These are phyloP conservation scores for Cutaneotrichosporon arboriforme DNA, from an alignment of 1,284 basidiomycete genomes.

Conservation along the genomic window DNA sequence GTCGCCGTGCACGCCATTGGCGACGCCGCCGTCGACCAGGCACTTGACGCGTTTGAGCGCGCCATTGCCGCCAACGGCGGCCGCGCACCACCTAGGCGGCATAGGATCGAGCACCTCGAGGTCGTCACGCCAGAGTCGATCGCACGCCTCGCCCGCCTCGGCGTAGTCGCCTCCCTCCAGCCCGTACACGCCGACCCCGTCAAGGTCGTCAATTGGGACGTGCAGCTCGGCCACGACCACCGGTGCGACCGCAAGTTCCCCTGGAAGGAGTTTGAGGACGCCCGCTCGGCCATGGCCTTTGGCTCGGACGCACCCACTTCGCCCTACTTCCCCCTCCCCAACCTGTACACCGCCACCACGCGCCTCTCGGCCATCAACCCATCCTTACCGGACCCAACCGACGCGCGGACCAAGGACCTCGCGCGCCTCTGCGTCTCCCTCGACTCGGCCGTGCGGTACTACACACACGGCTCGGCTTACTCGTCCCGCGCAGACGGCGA, in stretches of 20 bases:
- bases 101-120: slow-evolving; percentile 37
- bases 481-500: slow-evolving; percentile 19
- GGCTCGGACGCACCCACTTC: slow-evolving; percentile 32
- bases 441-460: slow-evolving; percentile 19
- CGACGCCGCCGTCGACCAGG: slow-evolving; percentile 32
- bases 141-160: slow-evolving; percentile 22
- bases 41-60: slow-evolving; percentile 29
- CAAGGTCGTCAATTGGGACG: slow-evolving; percentile 26
- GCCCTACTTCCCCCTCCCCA: slow-evolving; percentile 26
- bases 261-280: slow-evolving; percentile 27
- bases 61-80: slow-evolving; percentile 23
- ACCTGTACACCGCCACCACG: slow-evolving; percentile 33
- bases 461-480: slow-evolving; percentile 24
- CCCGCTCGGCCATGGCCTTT: slow-evolving; percentile 24
- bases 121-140: slow-evolving; percentile 23
- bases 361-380: slow-evolving; percentile 25
- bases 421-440: slow-evolving; percentile 11
- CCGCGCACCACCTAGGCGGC: slow-evolving; percentile 11
- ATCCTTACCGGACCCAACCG: slow-evolving; percentile 9
- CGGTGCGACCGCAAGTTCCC: slow-evolving; percentile 31
- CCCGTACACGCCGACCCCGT: slow-evolving; percentile 36
- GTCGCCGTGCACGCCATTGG: slow-evolving; percentile 35
- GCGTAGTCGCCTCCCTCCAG: slow-evolving; percentile 33
- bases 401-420: slow-evolving; percentile 11
- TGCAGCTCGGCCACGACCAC: slow-evolving; percentile 22